phyloP scores from a whole-genome alignment of 2,329 filamentous ascomycete genomes.

The Lachnellula hyalina region DNA sequence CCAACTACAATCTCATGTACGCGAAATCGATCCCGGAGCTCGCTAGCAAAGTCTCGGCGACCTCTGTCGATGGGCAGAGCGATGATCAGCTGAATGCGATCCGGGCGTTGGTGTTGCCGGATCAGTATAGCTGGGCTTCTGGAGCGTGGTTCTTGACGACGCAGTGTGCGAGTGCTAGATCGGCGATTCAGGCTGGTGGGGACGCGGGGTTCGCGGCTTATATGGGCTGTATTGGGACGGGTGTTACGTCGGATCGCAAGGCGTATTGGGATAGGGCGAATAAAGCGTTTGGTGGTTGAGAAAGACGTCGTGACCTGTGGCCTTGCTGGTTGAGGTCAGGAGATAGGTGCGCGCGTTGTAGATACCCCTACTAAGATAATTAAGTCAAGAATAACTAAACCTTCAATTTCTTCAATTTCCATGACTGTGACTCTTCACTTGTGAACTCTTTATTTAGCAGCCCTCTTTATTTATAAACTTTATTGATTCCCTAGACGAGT shows the following conservation, averaged over 20 bases:
- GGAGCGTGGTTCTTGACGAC: constrained; percentile 57
- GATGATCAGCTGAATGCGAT: constrained; percentile 38
- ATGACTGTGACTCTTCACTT: too few species aligned
- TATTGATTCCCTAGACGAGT: too few species aligned
- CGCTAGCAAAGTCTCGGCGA: constrained; percentile 27
- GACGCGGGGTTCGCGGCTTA: constrained; percentile 48
- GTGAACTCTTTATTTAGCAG: too few species aligned
- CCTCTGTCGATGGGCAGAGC: constrained; percentile 27
- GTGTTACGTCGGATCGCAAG: constrained; percentile 40
- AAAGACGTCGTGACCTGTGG: not conserved
- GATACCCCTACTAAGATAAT: too few species aligned
- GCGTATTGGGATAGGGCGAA: constrained; percentile 46
- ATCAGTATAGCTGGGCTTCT: constrained; percentile 49
- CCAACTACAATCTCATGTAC: constrained; percentile 50
- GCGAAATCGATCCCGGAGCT: constrained; percentile 43
- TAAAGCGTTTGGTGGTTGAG: constrained; percentile 34
- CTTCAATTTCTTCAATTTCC: too few species aligned
- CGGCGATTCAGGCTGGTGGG: constrained; percentile 37
- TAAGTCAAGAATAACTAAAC: too few species aligned
- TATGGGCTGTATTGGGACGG: constrained; percentile 49
- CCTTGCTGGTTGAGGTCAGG: too few species aligned
- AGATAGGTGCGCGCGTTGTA: too few species aligned
- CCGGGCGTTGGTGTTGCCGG: constrained; percentile 44
- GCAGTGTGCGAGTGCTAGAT: constrained; percentile 45
- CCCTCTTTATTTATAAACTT: too few species aligned